Base-by-base conservation (phyloP, 306 rosid genomes). In the Medicago arabica region DNA sequence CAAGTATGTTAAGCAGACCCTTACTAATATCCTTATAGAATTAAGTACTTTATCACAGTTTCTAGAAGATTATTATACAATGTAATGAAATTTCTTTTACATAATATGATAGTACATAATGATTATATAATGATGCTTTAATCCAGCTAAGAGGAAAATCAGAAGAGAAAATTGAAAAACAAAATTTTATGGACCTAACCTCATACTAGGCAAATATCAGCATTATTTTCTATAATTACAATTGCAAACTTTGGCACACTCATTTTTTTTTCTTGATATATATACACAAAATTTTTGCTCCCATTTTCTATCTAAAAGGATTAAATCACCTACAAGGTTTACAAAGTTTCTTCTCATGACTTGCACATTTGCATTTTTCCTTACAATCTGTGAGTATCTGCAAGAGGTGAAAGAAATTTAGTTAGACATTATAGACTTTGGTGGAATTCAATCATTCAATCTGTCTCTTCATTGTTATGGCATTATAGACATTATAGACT, bases 311-410 rank as follows among this genome's bases (percentile, higher is more conserved):
- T 83, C 81, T 79, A 81, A 78, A 85, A 65, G 79, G 64, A 74
- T 38, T 39, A 82, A 73, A 70, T 77, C 71, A 77, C 39, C 61
- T 60, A 64, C 72, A 83, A 67, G 66, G 43, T 44, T 72, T 73
- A 55, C 74, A 75, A 46, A 36, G n/a, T 6, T 86, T 85, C 57
- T 75, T 86, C 66, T 84, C 76, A 81, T 60, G 74, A 21, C 89
- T 89, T 19, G 86, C 81, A 75, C 98, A 93, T 47, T 72, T 65
- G 89, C 98, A 93, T 80, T 77, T 91, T 7, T 90, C 89, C 78
- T 76, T 93, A 0, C 78, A 61, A 74, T 88, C 90, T 5, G 79
- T 19, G 77, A 93, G 97, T 4, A 75, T 74, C 98, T 94, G 91
- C 95, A 87, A 6, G 9, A 65, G 65, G 64, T 51, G 53, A 78